These are phyloP conservation scores for Chytriomyces sp. DNA, from an alignment of 192 early-diverging fungal genomes.

Conservation along the genomic window DNA sequence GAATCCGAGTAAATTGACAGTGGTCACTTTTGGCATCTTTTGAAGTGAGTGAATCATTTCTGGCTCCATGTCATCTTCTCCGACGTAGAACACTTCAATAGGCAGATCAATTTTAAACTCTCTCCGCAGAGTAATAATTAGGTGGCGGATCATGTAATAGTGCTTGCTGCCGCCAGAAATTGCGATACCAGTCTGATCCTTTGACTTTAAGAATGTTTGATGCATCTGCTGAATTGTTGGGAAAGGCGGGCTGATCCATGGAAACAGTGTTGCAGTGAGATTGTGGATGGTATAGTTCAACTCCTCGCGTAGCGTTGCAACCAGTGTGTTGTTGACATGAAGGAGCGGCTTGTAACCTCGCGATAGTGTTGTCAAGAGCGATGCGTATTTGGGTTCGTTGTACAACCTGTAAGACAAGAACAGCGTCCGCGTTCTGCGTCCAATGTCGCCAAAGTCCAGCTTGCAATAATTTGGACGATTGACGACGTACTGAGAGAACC, in stretches of 20 bases:
- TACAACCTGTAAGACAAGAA: too few species aligned
- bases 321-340: too few species aligned
- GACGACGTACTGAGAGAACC: too few species aligned
- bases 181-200: not conserved
- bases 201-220: not conserved
- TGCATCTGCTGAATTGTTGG: not conserved
- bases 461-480: too few species aligned
- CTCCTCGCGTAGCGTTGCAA: too few species aligned
- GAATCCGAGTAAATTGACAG: not conserved
- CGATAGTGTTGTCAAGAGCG: too few species aligned
- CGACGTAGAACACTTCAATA: conserved; percentile 15
- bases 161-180: conserved; percentile 10
- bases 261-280: conserved; percentile 3
- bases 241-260: not conserved
- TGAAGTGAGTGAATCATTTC: not conserved
- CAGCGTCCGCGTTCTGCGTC: too few species aligned
- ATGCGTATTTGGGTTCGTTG: too few species aligned
- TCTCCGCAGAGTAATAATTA: not conserved
- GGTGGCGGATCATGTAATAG: conserved; percentile 8
- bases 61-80: conserved; percentile 1
- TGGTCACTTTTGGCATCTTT: not conserved
- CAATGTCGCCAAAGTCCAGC: too few species aligned
- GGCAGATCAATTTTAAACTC: conserved; percentile 7
- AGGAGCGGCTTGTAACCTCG: too few species aligned
- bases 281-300: not conserved